Evolutionary conservation across 345 rosid genomes (phyloP), one percentile per base, ranked within the genome.

Genomic region (Nephelium lappaceum): DNA sequence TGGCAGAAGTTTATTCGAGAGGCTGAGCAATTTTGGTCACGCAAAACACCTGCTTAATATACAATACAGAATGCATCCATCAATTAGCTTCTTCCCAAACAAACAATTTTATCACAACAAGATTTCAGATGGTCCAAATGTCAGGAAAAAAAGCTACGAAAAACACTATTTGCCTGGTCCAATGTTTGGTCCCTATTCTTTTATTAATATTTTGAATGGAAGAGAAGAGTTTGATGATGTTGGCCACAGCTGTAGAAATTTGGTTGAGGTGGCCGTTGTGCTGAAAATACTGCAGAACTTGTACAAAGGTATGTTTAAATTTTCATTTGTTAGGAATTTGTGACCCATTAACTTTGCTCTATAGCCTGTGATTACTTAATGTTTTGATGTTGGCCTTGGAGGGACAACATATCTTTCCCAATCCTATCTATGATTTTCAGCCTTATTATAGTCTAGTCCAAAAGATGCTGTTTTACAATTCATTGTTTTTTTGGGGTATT

Each of bases 41-140:
- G 0, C 78, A 2, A 91, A 85, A 71, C 91, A 91, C 53, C 83
- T 88, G 38, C 73, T 93, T 6, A 74, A 87, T 69, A 84, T 80
- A 58, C 98, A 93, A 67, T 90, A 91, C 77, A 80, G 98, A 27
- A 93, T 93, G 98, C 98, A 93, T 84, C 98, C 96, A 6, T 82
- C 86, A 0, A 91, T 93, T n/a, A 87, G 94, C 76, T 53, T 6
- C 51, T 90, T 93, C 51, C 91, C 98, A 0, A 93, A 82, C 71
- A 67, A 39, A 39, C 74, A 75, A 6, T 90, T 93, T 79, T 91
- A 93, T 21, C 19, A 2, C 43, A 85, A 78, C 51, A 71, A 41
- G 76, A 86, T 93, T 31, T 27, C 80, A 45, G 94, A 93, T 72
- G 91, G 88, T 43, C 62, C 82, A 38, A 77, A 78, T 74, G 91